Percentiles rank a stretch among this genome's conserved stretches.
phyloP scores from a whole-genome alignment of 75 land plant genomes.

The Cupressus sempervirens region DNA sequence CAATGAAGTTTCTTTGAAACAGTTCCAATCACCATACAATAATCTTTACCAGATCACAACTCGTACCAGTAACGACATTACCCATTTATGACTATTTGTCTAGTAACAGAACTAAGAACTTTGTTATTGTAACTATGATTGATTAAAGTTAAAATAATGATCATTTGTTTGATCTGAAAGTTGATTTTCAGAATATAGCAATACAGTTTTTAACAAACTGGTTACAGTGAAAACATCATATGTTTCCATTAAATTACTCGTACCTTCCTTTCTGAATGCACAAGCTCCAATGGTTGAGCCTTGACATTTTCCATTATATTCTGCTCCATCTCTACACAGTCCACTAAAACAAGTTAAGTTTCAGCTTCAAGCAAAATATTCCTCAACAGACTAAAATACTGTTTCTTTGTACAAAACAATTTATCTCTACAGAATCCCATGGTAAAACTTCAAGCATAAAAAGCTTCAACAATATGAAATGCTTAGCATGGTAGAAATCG shows the following conservation, averaged over 20 bases:
- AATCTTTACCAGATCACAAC: not conserved
- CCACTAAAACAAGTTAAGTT: not conserved
- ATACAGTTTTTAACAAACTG: too few relatives aligned
- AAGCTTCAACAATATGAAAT: not conserved
- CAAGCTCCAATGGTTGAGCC: not conserved
- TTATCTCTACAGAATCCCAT: not conserved
- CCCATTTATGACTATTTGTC: not conserved
- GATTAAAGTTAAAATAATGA: not conserved
- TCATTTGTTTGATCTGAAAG: too few relatives aligned
- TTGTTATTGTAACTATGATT: not conserved
- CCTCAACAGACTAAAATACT: not conserved
- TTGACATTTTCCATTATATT: not conserved
- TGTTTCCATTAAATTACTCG: too few relatives aligned
- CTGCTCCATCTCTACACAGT: constrained; percentile 4
- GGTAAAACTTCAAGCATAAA: not conserved
- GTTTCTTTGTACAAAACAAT: too few relatives aligned
- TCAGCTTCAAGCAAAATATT: not conserved
- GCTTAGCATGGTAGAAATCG: not conserved
- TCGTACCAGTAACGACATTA: not conserved
- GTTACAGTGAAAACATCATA: too few relatives aligned
- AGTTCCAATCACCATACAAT: not conserved
- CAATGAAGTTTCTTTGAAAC: not conserved
- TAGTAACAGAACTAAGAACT: not conserved
- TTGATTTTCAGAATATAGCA: too few relatives aligned
- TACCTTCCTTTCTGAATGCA: not conserved